Evolutionary conservation across 192 early-diverging fungal genomes (phyloP).

Genomic region (Coemansia sp.): DNA sequence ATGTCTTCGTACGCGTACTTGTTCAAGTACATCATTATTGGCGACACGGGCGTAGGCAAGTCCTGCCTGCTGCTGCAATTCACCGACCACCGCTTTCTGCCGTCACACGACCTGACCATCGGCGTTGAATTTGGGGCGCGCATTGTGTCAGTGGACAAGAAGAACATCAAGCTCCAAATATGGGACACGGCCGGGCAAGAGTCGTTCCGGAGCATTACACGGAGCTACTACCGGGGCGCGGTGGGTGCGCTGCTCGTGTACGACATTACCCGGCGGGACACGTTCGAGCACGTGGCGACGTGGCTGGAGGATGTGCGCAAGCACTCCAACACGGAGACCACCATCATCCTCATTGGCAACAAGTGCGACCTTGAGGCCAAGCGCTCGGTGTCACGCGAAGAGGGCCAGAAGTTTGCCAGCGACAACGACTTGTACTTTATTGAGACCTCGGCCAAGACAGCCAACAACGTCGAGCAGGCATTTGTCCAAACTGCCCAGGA

Average conservation of each 20-base stretch:
- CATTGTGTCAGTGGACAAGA: slow-evolving; percentile 68
- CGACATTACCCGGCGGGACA: slow-evolving; percentile 76
- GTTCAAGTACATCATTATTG: slow-evolving; percentile 76
- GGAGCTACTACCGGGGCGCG: slow-evolving; percentile 78
- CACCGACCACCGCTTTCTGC: slow-evolving; percentile 75
- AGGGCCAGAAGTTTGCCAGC: slow-evolving; percentile 81
- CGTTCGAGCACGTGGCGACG: slow-evolving; percentile 67
- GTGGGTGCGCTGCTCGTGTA: slow-evolving; percentile 75
- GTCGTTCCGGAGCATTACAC: slow-evolving; percentile 78
- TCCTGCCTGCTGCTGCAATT: slow-evolving; percentile 76
- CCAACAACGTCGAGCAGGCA: slow-evolving; percentile 76
- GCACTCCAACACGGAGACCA: slow-evolving; percentile 85
- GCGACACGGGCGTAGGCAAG: slow-evolving; percentile 79
- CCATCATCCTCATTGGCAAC: slow-evolving; percentile 87
- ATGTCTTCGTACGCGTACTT: slow-evolving; percentile 51
- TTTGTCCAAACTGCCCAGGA: slow-evolving; percentile 76
- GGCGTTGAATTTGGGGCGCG: slow-evolving; percentile 81
- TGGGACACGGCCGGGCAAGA: slow-evolving; percentile 94
- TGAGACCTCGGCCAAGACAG: slow-evolving; percentile 87
- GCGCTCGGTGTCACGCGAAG: slow-evolving; percentile 75
- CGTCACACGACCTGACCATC: slow-evolving; percentile 77
- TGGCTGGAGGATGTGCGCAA: slow-evolving; percentile 85
- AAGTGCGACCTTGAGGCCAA: slow-evolving; percentile 82
- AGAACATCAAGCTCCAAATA: slow-evolving; percentile 86
- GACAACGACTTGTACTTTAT: slow-evolving; percentile 83